Percentiles rank a stretch among this genome's conserved stretches.
These are phyloP conservation scores for Vaccinium corymbosum DNA, from an alignment of 148 eudicot genomes.

Conservation along the genomic window DNA sequence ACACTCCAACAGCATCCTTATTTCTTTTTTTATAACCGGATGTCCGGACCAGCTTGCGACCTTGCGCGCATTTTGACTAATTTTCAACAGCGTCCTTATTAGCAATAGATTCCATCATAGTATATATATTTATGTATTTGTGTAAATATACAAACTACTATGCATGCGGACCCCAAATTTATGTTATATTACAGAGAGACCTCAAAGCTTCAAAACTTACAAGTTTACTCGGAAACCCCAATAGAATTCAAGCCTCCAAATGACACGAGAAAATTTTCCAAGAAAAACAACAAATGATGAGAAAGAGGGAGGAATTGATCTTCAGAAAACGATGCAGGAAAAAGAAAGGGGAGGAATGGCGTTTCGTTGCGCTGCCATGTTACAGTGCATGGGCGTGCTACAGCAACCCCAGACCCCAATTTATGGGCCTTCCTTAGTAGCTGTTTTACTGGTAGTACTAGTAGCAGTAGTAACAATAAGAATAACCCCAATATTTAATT, in stretches of 20 bases:
- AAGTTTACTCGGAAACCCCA: too few relatives aligned
- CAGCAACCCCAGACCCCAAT: neutral
- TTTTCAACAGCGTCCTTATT: too few relatives aligned
- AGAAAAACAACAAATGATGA: neutral
- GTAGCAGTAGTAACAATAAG: neutral
- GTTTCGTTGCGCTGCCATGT: neutral
- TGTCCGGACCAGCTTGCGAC: too few relatives aligned
- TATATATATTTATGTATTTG: too few relatives aligned
- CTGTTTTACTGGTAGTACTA: neutral
- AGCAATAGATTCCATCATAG: too few relatives aligned
- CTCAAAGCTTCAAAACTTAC: too few relatives aligned
- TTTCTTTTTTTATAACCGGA: too few relatives aligned
- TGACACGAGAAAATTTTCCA: neutral
- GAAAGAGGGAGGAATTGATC: neutral
- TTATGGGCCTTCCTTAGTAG: neutral
- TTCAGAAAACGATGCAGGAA: neutral
- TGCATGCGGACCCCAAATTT: too few relatives aligned
- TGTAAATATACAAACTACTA: too few relatives aligned
- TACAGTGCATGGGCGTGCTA: neutral
- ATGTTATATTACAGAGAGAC: too few relatives aligned
- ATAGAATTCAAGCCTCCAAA: neutral
- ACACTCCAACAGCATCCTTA: too few relatives aligned
- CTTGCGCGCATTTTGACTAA: too few relatives aligned
- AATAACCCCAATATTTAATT: neutral
- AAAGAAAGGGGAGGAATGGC: neutral